Evolutionary conservation across 805 yeast species (phyloP).

Genomic region (Wickerhamiella kurtzmanii): DNA sequence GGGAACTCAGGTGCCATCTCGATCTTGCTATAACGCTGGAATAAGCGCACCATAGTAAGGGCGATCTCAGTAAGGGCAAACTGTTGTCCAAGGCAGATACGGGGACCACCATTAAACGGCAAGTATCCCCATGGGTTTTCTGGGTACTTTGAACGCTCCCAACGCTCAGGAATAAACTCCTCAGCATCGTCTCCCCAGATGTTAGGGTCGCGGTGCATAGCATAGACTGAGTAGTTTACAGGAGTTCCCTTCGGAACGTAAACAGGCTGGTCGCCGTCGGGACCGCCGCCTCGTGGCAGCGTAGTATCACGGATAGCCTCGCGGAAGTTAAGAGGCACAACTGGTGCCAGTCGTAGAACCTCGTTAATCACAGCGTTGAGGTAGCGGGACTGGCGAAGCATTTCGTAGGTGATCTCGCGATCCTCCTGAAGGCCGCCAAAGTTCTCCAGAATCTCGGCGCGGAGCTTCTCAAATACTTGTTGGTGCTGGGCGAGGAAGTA

Average conservation of each 20-base stretch:
- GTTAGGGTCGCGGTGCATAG: conserved; percentile 29
- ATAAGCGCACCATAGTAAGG: conserved; percentile 30
- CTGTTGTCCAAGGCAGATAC: conserved; percentile 38
- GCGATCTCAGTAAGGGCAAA: conserved; percentile 36
- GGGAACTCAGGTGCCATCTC: conserved; percentile 8
- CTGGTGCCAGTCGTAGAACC: conserved; percentile 33
- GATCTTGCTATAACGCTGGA: conserved; percentile 21
- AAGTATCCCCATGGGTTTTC: conserved; percentile 31
- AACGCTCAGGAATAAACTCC: conserved; percentile 30
- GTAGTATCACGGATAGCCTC: conserved; percentile 31
- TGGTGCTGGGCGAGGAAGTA: conserved; percentile 32
- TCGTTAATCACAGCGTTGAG: conserved; percentile 34
- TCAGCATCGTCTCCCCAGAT: conserved; percentile 31
- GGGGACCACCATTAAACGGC: conserved; percentile 38
- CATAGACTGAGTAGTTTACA: conserved; percentile 27
- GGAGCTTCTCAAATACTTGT: conserved; percentile 25
- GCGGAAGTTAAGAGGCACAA: conserved; percentile 35
- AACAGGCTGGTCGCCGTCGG: conserved; percentile 26
- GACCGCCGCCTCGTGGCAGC: conserved; percentile 38
- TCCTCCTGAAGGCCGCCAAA: conserved; percentile 9
- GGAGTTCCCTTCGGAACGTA: conserved; percentile 30
- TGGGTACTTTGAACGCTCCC: conserved; percentile 11
- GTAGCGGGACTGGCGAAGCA: conserved; percentile 32
- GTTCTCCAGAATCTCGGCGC: conserved; percentile 17
- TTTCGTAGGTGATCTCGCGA: conserved; percentile 27